Evolutionary conservation across 2,329 filamentous ascomycete genomes (phyloP), one percentile per base, ranked within the genome.

Genomic region (Colletotrichum sp.): DNA sequence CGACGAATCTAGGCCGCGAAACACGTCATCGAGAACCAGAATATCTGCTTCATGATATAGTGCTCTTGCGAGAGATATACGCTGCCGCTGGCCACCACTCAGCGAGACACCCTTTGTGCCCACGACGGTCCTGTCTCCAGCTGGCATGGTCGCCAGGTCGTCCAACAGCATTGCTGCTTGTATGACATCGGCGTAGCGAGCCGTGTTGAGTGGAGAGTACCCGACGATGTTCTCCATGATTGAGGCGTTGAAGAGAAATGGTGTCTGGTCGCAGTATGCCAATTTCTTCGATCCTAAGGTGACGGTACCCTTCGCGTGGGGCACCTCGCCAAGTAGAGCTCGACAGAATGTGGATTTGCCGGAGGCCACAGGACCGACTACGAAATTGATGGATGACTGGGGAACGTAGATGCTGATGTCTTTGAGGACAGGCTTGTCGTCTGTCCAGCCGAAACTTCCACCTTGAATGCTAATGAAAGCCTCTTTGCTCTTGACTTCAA

Each of bases 101-200:
- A 88, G 77, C 16, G 82, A 83, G 24, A 87, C 82, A 0, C 86
- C 86, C 14, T 84, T 83, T 43, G 82, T 85, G 6, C 87, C 87
- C 55, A 88, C 79, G 4, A 81, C 79, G 0, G 85, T 86, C 6
- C 80, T 71, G 36, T 87, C 84, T 0, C 86, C 85, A 2, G 82
- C 77, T 0, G 83, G 82, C 1, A 88, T 77, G 0, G 75, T 68
- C 0, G 61, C 61, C 7, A 86, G 57, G 71, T 87, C 86, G 0
- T 74, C 60, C 3, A 70, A 61, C 1, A 87, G 80, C 70, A 82
- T 77, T 0, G 83, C 83, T 0, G 84, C 82, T 0, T 82, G 78
- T 1, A 86, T 72, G 0, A 86, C 81, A 6, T 82, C 80, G 2
- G 81, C 74, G 26, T 86, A 87, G n/a, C 83, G 80, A 1, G 67